Evolutionary conservation across 225 moss, liverwort and hornwort species (phyloP), one percentile per base, ranked within the genome.

Genomic region (Physcomitrium patens): DNA sequence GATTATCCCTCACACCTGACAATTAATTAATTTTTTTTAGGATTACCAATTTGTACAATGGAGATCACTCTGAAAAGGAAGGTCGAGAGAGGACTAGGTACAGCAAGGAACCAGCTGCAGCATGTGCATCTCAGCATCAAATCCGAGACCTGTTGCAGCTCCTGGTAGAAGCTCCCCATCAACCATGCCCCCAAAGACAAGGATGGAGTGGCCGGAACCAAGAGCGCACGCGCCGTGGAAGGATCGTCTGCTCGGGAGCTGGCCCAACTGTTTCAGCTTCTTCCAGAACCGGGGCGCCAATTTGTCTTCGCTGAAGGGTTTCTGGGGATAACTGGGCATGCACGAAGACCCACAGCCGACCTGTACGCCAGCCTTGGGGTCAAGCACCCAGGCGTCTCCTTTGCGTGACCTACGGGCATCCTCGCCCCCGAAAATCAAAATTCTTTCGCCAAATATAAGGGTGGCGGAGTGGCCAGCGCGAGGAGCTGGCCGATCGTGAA

Each of bases 391-490:
- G 0, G 78, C 78, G 76, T 95, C 97, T 64, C 87, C 90, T 62
- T 95, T 99, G 51, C 91, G 89, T 16, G 74, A 79, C 77, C 97
- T 86, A 54, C 76, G 84, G 8, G 85, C 87, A 76, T 99, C 97
- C 72, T 99, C 97, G 7, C 97, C 97, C 61, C 97, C 97, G 82
- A 85, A 90, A 10, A 99, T 90, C 26, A 99, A 68, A 45, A 99
- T 85, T 66, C 97, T 89, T 55, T 89, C 95, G 63, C 97, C 97
- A 16, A 99, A 93, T 50, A 99, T 85, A 0, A 91, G 90, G 1
- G 97, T 93, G 8, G 97, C 93, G 67, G 97, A 99, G 65, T 99
- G 95, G n/a, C 97, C 97, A 45, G 97, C 89, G 16, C 95, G 87
- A 14, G 91, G 78, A 74, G 93, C 5, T 27, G 97, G 97, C 60